Conservation (phyloP, 2,329 filamentous ascomycete species). For the Penicillium sclerotiorum region DNA sequence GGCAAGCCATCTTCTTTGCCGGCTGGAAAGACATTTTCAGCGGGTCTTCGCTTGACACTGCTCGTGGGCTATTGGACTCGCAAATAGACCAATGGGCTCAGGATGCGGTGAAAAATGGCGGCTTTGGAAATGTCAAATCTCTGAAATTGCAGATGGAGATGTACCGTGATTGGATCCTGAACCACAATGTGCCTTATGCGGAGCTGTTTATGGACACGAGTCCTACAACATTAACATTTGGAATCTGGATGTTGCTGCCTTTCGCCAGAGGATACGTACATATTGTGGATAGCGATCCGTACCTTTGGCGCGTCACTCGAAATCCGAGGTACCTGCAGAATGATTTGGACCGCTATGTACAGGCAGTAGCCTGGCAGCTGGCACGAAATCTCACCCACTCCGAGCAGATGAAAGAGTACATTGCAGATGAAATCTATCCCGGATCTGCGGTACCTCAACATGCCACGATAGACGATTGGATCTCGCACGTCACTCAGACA, state of each 20-base stretch:
- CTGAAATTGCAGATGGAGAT: constrained; percentile 1
- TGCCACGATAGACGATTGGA: not conserved
- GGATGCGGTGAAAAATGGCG: not conserved
- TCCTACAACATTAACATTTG: not conserved
- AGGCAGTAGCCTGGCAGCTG: not conserved
- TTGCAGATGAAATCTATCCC: not conserved
- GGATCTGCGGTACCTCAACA: not conserved
- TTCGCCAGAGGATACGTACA: constrained; percentile 1
- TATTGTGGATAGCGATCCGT: not conserved
- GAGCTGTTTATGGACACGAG: not conserved
- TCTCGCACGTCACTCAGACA: not conserved
- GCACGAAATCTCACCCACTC: not conserved
- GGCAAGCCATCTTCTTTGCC: not conserved
- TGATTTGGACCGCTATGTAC: not conserved
- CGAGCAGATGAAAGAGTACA: not conserved
- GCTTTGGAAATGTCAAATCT: not conserved
- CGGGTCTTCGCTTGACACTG: not conserved
- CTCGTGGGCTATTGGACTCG: constrained; percentile 1
- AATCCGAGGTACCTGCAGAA: constrained; percentile 4
- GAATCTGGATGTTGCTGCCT: not conserved
- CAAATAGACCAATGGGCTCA: constrained; percentile 2
- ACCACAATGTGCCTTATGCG: constrained; percentile 1
- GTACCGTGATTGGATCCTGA: not conserved
- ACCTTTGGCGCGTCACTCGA: not conserved
- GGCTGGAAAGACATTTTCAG: not conserved